Base-by-base conservation (phyloP, 2,329 filamentous ascomycete species). In the Stagonosporopsis rhizophila region DNA sequence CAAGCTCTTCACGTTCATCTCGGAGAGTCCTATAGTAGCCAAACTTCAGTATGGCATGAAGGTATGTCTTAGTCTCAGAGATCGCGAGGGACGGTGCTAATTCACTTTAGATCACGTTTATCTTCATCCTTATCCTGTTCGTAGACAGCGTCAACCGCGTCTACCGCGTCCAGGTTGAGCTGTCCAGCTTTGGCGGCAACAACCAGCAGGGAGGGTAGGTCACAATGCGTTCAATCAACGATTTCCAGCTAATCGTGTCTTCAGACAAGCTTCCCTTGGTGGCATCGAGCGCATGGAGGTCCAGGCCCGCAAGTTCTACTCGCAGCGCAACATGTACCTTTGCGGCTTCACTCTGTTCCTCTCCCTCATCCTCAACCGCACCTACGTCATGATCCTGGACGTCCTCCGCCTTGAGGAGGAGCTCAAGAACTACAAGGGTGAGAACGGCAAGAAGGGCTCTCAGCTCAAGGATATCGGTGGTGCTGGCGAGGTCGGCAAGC, bases 271-370 rank as follows among this genome's bases (percentile, higher is more conserved):
- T 47, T 87, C 93, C 58, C 87, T 97, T 70, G 94, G 79, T 42
- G 81, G 95, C 62, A 89, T 91, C 75, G 95, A 98, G 77, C 94
- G 95, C 64, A 92, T 96, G 86, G 95, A 99, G 81, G 94, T 98
- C 48, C 95, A 99, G 80, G 94, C 95, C 65, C 92, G 95, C 85
- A 99, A 99, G 82, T 99, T 99, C 85, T 99, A 99, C 86, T 96
- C 93, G 60, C 94, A 99, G 83, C 93, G 95, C 79, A 99, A 99
- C 87, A 99, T 99, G 95, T 99, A 99, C 82, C 92, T 99, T 60
- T 98, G 95, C 79, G 95, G 95, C 70, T 99, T 99, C 84, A 99
- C 95, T 5, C 89, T 99, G 62, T 98, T 99, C 87, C 89, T 99
- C 60, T 98, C 94, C 50, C 85, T 99, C 64, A 99, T 99, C 79